Evolutionary conservation across 2,329 filamentous ascomycete species (phyloP).

Genomic region (Thelonectria olida): DNA sequence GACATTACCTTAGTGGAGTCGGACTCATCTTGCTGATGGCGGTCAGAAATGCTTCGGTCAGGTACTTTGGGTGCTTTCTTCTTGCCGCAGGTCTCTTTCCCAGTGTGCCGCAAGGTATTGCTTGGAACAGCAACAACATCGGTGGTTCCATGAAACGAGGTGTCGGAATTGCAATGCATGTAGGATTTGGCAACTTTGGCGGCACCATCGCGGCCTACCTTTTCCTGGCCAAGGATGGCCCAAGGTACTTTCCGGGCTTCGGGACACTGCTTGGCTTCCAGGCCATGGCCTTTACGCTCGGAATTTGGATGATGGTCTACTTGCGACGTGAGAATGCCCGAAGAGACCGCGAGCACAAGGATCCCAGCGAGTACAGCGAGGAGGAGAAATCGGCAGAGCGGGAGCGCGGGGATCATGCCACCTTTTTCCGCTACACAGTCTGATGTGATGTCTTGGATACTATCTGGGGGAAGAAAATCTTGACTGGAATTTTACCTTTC

Average conservation of each 20-base stretch:
- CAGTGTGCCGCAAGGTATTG: constrained; percentile 63
- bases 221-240: constrained; percentile 52
- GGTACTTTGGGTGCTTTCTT: constrained; percentile 61
- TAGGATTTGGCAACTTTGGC: constrained; percentile 54
- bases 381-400: constrained; percentile 62
- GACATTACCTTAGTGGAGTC: too few species aligned
- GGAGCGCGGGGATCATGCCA: constrained; percentile 65
- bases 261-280: constrained; percentile 65
- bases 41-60: constrained; percentile 49
- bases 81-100: constrained; percentile 55
- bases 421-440: constrained; percentile 63
- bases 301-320: constrained; percentile 65
- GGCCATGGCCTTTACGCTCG: constrained; percentile 60
- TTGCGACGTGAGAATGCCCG: constrained; percentile 64
- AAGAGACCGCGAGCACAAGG: constrained; percentile 58
- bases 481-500: too few species aligned
- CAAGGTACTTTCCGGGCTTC: constrained; percentile 67
- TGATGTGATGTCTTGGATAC: too few species aligned
- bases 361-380: constrained; percentile 60
- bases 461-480: too few species aligned
- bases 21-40: constrained; percentile 43
- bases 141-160: constrained; percentile 63
- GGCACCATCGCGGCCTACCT: constrained; percentile 47
- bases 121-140: constrained; percentile 69
- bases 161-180: constrained; percentile 65